These are phyloP conservation scores for Raddia guianensis DNA, from an alignment of 176 grass and related monocot genomes.

Conservation along the genomic window DNA sequence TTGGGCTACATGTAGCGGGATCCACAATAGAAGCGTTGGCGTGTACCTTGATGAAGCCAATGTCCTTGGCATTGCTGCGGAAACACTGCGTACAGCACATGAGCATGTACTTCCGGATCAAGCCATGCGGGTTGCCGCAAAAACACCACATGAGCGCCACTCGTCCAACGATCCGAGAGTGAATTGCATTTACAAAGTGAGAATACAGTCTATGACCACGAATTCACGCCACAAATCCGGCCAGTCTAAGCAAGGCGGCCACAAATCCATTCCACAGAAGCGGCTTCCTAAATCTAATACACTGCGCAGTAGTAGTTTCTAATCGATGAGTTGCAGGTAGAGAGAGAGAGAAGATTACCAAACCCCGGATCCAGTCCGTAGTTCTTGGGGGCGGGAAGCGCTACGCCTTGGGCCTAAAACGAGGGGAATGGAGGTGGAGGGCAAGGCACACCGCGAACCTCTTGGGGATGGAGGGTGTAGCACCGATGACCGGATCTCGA, in stretches of 20 bases:
- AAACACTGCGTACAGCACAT: constrained; percentile 99
- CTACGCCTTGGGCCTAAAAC: too few relatives aligned
- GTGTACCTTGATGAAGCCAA: constrained; percentile 95
- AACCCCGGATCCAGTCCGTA: constrained; percentile 75
- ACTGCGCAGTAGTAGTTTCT: background rate
- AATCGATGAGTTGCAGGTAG: background rate
- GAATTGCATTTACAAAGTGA: background rate
- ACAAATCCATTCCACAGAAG: background rate
- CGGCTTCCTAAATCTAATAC: background rate
- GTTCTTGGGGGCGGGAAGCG: constrained; percentile 52
- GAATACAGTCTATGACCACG: background rate
- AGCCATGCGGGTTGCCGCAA: constrained; percentile 79
- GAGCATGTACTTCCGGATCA: constrained; percentile 88
- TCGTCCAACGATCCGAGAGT: background rate
- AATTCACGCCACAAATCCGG: background rate
- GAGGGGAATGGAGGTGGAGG: too few relatives aligned
- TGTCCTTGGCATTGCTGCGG: constrained; percentile 93
- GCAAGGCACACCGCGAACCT: too few relatives aligned
- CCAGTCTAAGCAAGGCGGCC: background rate
- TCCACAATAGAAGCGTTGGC: background rate
- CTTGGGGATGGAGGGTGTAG: too few relatives aligned
- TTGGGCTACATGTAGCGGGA: too few relatives aligned
- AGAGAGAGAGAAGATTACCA: constrained; percentile 47
- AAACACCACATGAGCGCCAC: constrained; percentile 31
- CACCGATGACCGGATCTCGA: too few relatives aligned